Base-by-base conservation (phyloP, 139 green algal species). In the Chlamydomonas schloesseri region DNA sequence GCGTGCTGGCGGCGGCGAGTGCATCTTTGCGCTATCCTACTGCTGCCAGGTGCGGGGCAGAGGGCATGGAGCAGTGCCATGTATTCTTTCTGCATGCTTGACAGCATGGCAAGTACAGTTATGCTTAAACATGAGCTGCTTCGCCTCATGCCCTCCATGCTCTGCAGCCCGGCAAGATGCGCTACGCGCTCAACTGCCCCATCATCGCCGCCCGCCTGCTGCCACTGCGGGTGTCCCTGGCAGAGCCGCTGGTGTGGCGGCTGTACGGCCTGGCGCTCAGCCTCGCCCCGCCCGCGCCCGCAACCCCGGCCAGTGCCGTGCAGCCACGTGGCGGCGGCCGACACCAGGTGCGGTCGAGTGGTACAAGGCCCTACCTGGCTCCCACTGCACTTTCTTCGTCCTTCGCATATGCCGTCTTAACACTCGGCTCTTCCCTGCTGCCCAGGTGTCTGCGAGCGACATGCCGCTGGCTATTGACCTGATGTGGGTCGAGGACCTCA, bases 231-330 rank as follows among this genome's bases (percentile, higher is more conserved):
- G 18, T 96, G 3, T 86, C 92, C 14, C 73, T 97, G 31, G 88
- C 81, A 3, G 95, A 97, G 91, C 72, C 83, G 4, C 81, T 96
- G 72, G 55, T 97, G 53, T 97, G 94, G 95, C 79, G 87, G 24
- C 67, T 92, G 34, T 58, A 50, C 8, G 42, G 42, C 6, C 42
- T 50, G 5, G 42, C 42, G 42, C 42, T 50, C 42, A 50, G 42
- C 42, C 5, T 50, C 42, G 42, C 42, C 42, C 42, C 42, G 42
- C 42, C 42, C 42, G 42, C 42, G 8, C 42, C 42, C 42, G 42
- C 42, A n/a, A n/a, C n/a, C n/a, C n/a, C n/a, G 6, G 42, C 8
- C 42, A 50, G 42, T 50, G 42, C 42, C 42, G 42, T 50, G 42
- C 42, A 50, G 42, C 42, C 42, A 8, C 42, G 42, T 50, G 42